Conservation (phyloP, 177 flowering plant genomes). For the Vitis hybrid region DNA sequence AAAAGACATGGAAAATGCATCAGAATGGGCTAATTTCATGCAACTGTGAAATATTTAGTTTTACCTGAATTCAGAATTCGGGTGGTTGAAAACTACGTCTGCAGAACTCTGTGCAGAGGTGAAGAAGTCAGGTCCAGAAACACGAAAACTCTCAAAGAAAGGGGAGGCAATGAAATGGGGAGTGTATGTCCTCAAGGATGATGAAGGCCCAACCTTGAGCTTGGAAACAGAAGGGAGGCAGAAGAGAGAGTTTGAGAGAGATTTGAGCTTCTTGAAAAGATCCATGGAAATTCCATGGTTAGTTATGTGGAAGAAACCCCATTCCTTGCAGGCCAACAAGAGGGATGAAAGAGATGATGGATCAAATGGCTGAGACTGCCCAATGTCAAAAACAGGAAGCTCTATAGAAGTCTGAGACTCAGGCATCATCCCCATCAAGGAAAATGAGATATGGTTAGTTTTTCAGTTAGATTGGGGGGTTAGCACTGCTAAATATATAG, state of each 20-base stretch:
- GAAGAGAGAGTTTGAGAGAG: constrained; percentile 51
- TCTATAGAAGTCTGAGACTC: constrained; percentile 33
- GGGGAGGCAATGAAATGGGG: constrained; percentile 95
- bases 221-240: constrained; percentile 57
- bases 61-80: constrained; percentile 56
- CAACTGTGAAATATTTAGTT: too few species aligned
- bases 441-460: too few species aligned
- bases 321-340: constrained; percentile 58
- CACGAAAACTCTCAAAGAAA: constrained; percentile 72
- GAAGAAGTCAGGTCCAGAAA: constrained; percentile 78
- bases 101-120: constrained; percentile 68
- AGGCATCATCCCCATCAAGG: constrained; percentile 30
- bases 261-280: constrained; percentile 36
- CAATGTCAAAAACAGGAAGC: constrained; percentile 66
- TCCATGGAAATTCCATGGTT: constrained; percentile 76
- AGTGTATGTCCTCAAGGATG: constrained; percentile 61
- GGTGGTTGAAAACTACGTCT: constrained; percentile 39
- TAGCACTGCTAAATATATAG: too few species aligned
- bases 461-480: too few species aligned
- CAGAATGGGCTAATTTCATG: too few species aligned
- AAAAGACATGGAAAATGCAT: too few species aligned
- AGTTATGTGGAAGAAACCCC: constrained; percentile 86
- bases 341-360: constrained; percentile 55
- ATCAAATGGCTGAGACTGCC: constrained; percentile 42
- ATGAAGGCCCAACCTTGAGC: constrained; percentile 68